A percentile compares a stretch with the other conserved stretches of the same genome.
phyloP scores from a whole-genome alignment of 23 red algal genomes.

The Gracilaria vermiculophylla region DNA sequence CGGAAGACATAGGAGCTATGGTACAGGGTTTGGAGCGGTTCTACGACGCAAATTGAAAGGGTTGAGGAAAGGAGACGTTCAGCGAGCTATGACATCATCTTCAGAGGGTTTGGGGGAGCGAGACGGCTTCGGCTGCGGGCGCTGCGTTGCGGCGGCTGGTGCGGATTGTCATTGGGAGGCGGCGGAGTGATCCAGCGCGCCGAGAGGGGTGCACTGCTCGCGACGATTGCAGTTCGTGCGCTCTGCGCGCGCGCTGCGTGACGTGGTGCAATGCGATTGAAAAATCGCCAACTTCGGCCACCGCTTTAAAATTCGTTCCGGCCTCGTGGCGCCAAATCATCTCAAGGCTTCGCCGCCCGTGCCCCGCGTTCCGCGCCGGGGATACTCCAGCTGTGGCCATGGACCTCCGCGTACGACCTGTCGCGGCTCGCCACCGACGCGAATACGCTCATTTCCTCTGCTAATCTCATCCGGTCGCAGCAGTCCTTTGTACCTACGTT shows the following conservation, averaged over 20 bases:
- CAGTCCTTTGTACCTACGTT: no score
- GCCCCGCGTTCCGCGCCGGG: no score
- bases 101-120: background rate
- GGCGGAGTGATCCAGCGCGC: background rate
- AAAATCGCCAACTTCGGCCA: background rate
- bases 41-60: slow-evolving; percentile 21
- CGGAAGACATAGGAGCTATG: slow-evolving; percentile 29
- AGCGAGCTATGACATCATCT: background rate
- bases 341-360: no score
- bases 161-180: background rate
- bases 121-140: background rate
- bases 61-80: slow-evolving; percentile 30
- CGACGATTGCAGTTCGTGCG: background rate
- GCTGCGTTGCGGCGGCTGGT: background rate
- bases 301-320: background rate
- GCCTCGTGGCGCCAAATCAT: no score
- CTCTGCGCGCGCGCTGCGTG: background rate
- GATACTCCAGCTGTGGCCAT: no score
- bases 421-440: no score
- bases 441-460: no score
- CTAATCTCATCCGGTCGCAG: no score
- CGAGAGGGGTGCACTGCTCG: background rate
- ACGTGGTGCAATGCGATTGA: slow-evolving; percentile 1
- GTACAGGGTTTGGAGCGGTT: slow-evolving; percentile 34
- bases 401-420: no score